phyloP scores from a whole-genome alignment of 1,284 basidiomycete species.

The Sparassis latifolia region DNA sequence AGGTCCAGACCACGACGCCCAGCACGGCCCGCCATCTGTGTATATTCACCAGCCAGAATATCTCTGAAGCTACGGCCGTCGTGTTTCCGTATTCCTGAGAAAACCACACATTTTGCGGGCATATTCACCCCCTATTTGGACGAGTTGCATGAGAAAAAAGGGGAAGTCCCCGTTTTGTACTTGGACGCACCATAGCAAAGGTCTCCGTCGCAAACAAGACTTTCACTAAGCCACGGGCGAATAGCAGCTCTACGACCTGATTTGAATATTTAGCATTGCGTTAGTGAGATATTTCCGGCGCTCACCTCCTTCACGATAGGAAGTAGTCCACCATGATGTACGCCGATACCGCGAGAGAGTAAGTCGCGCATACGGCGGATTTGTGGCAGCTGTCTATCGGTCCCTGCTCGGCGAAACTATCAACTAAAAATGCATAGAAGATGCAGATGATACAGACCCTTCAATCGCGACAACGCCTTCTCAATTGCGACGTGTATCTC shows the following conservation, averaged over 20 bases:
- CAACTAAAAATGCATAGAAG: background rate
- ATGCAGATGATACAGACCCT: slow-evolving; percentile 46
- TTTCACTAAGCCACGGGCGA: slow-evolving; percentile 94
- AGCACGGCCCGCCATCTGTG: slow-evolving; percentile 98
- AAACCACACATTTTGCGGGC: slow-evolving; percentile 97
- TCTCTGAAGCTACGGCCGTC: slow-evolving; percentile 92
- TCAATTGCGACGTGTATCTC: slow-evolving; percentile 95
- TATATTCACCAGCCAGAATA: slow-evolving; percentile 88
- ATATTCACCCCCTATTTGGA: slow-evolving; percentile 91
- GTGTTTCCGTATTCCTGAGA: slow-evolving; percentile 93
- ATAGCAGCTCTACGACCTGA: slow-evolving; percentile 93
- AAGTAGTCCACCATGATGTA: slow-evolving; percentile 95
- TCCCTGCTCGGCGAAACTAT: slow-evolving; percentile 41
- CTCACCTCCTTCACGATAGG: slow-evolving; percentile 95
- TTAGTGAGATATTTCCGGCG: background rate
- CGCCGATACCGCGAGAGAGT: slow-evolving; percentile 89
- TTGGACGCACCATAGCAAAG: slow-evolving; percentile 87
- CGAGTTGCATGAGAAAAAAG: background rate
- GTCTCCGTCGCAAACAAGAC: slow-evolving; percentile 98
- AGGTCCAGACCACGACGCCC: slow-evolving; percentile 93
- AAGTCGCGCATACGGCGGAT: slow-evolving; percentile 90
- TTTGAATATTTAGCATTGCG: background rate
- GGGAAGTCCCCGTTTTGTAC: too few relatives aligned
- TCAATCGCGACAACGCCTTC: slow-evolving; percentile 84
- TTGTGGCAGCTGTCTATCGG: slow-evolving; percentile 93